These are phyloP conservation scores for Linnemannia schmuckeri DNA, from an alignment of 192 early-diverging fungal species.

Conservation along the genomic window DNA sequence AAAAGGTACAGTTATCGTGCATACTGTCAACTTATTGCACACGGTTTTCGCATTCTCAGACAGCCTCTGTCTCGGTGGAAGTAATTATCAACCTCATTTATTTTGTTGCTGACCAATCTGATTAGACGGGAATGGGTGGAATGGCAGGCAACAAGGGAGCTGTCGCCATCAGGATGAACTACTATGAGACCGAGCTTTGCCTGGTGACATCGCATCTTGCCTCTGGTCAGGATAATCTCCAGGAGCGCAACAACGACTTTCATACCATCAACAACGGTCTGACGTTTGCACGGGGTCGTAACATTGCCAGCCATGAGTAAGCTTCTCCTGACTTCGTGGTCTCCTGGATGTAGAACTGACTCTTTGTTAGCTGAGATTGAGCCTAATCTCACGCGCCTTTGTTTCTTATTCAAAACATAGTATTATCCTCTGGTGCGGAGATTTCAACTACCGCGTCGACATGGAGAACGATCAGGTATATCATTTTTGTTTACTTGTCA, in stretches of 20 bases:
- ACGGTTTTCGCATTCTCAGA: neutral
- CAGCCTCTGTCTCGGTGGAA: neutral
- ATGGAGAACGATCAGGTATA: constrained; percentile 80
- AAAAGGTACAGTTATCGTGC: constrained; percentile 66
- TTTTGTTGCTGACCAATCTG: neutral
- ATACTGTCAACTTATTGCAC: too few species aligned
- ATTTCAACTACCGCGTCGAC: constrained; percentile 93
- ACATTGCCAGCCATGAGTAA: constrained; percentile 85
- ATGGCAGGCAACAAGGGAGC: constrained; percentile 99
- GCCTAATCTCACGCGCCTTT: neutral
- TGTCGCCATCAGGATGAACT: constrained; percentile 89
- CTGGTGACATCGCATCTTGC: constrained; percentile 96
- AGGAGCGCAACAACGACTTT: constrained; percentile 89
- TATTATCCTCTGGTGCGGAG: constrained; percentile 87
- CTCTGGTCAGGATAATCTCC: constrained; percentile 79
- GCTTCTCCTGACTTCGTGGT: constrained; percentile 16
- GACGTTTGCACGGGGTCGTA: constrained; percentile 76
- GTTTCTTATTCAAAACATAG: constrained; percentile 31
- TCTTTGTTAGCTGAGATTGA: neutral
- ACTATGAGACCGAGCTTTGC: constrained; percentile 89
- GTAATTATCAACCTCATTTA: neutral
- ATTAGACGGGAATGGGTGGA: constrained; percentile 91
- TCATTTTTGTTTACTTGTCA: too few species aligned
- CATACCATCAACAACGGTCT: constrained; percentile 82
- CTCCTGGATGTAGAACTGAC: too few species aligned